phyloP scores from a whole-genome alignment of 2,329 filamentous ascomycete species.

The Chalaropsis ovoidea region DNA sequence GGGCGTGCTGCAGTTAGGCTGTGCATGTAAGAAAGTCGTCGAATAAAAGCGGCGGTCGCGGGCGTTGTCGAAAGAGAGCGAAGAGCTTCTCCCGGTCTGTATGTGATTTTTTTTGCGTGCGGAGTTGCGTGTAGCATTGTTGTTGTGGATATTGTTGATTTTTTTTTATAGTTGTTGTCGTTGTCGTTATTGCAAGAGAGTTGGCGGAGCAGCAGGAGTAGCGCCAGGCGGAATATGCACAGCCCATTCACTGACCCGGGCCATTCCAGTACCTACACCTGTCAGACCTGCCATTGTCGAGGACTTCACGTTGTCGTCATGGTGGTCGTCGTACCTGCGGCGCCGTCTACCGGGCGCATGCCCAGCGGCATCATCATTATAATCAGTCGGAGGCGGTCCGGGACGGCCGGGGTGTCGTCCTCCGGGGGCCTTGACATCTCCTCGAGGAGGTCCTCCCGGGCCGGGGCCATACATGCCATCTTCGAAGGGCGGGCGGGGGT shows the following conservation, averaged over 20 bases:
- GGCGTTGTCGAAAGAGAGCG: neutral
- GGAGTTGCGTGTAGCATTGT: neutral
- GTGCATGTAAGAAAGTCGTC: slow-evolving; percentile 11
- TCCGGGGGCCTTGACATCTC: slow-evolving; percentile 19
- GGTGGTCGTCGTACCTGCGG: slow-evolving; percentile 23
- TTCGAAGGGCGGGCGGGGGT: slow-evolving; percentile 15
- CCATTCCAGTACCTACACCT: slow-evolving; percentile 38
- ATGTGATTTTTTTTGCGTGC: neutral
- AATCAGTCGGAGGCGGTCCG: slow-evolving; percentile 20
- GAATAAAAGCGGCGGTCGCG: slow-evolving; percentile 6
- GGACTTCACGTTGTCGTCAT: slow-evolving; percentile 29
- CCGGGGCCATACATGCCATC: slow-evolving; percentile 22
- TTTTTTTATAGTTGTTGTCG: neutral
- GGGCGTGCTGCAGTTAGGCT: slow-evolving; percentile 6
- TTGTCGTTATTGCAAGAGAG: slow-evolving; percentile 17
- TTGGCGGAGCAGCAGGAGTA: slow-evolving; percentile 30
- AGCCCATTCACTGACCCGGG: slow-evolving; percentile 42
- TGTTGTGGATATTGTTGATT: slow-evolving; percentile 7
- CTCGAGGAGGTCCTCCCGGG: slow-evolving; percentile 23
- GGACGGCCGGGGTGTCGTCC: slow-evolving; percentile 19
- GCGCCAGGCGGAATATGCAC: slow-evolving; percentile 39
- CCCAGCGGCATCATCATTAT: slow-evolving; percentile 25
- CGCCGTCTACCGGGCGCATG: slow-evolving; percentile 24
- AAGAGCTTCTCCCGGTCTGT: neutral
- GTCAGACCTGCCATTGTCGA: slow-evolving; percentile 42